Evolutionary conservation across 2,329 filamentous ascomycete species (phyloP).

Genomic region (Beauveria brongniartii): DNA sequence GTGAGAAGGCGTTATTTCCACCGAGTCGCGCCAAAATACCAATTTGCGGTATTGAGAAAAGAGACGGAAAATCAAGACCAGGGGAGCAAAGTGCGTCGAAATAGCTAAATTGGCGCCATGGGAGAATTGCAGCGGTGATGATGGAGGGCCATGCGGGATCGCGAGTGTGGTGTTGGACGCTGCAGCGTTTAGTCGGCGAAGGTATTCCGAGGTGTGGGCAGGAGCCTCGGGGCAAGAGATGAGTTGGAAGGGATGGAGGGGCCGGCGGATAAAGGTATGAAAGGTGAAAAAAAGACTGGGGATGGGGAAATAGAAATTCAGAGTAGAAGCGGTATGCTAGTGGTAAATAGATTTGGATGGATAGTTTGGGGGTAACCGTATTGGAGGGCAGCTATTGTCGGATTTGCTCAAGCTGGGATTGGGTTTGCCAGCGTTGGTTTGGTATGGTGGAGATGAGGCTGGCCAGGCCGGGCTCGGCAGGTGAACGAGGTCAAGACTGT

Average conservation of each 20-base stretch:
- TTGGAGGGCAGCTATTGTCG: not conserved
- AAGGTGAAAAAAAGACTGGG: not conserved
- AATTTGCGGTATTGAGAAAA: not conserved
- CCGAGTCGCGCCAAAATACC: not conserved
- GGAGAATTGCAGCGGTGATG: not conserved
- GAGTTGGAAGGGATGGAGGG: not conserved
- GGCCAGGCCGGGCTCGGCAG: not conserved
- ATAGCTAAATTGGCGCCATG: constrained; percentile 2
- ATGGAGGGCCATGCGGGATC: not conserved
- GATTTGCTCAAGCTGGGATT: not conserved
- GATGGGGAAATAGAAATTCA: not conserved
- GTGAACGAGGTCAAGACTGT: not conserved
- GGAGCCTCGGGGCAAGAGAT: not conserved
- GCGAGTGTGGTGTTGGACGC: not conserved
- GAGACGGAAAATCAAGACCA: not conserved
- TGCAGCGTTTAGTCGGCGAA: not conserved
- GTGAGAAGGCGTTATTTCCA: not conserved
- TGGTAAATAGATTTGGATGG: not conserved
- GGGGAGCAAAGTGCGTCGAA: not conserved
- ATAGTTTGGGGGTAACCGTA: not conserved
- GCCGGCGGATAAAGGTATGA: not conserved
- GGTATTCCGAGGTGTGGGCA: constrained; percentile 1
- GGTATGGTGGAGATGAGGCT: constrained; percentile 6
- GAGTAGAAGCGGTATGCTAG: not conserved
- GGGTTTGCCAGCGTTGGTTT: not conserved